Conservation (phyloP, 768 basidiomycete species). For the Kockovaella imperatae region DNA sequence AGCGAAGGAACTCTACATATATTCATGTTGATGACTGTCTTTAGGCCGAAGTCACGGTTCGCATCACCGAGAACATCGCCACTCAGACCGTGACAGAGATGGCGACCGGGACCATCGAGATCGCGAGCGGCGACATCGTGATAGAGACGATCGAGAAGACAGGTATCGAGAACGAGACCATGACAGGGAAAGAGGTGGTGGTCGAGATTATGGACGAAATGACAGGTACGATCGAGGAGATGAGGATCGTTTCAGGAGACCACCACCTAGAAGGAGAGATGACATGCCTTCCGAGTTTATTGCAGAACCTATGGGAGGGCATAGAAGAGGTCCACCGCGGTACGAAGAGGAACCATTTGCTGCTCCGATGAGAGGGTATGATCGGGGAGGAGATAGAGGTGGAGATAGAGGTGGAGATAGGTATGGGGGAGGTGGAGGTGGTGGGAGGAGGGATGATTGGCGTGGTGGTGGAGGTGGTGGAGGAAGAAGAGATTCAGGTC, state of each 20-base stretch:
- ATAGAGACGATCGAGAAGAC: slow-evolving; percentile 16
- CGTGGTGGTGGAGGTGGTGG: slow-evolving; percentile 45
- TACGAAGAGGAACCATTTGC: slow-evolving; percentile 2
- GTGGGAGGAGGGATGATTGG: slow-evolving; percentile 23
- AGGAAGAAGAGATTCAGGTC: slow-evolving; percentile 52
- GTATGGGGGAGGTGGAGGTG: slow-evolving; percentile 32
- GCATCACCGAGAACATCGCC: slow-evolving; percentile 41
- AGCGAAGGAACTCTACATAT: not conserved
- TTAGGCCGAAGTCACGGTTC: slow-evolving; percentile 42
- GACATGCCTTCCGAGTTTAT: slow-evolving; percentile 2
- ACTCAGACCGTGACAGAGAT: slow-evolving; percentile 15
- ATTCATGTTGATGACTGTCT: slow-evolving; percentile 1
- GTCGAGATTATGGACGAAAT: slow-evolving; percentile 30
- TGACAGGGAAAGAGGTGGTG: slow-evolving; percentile 16
- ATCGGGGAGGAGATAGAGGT: slow-evolving; percentile 44
- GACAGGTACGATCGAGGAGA: slow-evolving; percentile 21
- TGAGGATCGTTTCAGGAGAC: slow-evolving; percentile 12
- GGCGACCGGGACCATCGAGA: slow-evolving; percentile 9
- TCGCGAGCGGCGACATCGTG: slow-evolving; percentile 15
- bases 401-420: slow-evolving; percentile 34
- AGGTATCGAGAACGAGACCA: slow-evolving; percentile 17
- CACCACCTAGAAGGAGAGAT: slow-evolving; percentile 13
- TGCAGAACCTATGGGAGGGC: not conserved
- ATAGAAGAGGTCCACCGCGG: not conserved
- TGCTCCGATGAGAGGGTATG: slow-evolving; percentile 1